These are phyloP conservation scores for Wickerhamomyces ciferrii DNA, from an alignment of 805 yeast genomes.

Conservation along the genomic window DNA sequence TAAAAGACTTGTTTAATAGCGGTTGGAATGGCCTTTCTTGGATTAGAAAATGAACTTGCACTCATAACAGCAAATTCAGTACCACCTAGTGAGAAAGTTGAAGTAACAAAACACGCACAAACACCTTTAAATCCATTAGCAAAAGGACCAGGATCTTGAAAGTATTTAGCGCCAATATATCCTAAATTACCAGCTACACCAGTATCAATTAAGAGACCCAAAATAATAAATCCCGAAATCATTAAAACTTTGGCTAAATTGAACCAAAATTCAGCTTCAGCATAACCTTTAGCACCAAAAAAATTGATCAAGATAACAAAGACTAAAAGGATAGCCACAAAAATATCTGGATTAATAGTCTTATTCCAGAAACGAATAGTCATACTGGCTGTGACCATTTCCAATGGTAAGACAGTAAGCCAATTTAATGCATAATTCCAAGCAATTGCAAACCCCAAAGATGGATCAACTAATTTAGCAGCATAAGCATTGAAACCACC, in stretches of 20 bases:
- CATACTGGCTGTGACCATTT: conserved; percentile 59
- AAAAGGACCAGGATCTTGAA: conserved; percentile 52
- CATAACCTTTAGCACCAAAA: conserved; percentile 53
- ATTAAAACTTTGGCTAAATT: conserved; percentile 61
- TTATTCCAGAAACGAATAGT: conserved; percentile 56
- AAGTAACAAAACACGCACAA: conserved; percentile 44
- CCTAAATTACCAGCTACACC: conserved; percentile 39
- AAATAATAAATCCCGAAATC: conserved; percentile 51
- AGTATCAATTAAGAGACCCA: conserved; percentile 39
- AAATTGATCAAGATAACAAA: conserved; percentile 41
- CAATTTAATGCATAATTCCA: conserved; percentile 64
- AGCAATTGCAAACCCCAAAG: conserved; percentile 54
- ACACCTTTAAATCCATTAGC: conserved; percentile 51
- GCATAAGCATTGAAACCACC: conserved; percentile 65
- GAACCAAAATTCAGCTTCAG: conserved; percentile 61
- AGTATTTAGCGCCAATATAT: conserved; percentile 44
- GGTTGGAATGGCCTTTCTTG: conserved; percentile 50
- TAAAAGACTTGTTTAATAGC: conserved; percentile 53
- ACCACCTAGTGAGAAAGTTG: conserved; percentile 60
- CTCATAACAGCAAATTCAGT: conserved; percentile 52
- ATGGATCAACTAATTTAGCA: conserved; percentile 47
- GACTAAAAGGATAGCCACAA: conserved; percentile 46
- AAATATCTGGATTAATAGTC: conserved; percentile 49
- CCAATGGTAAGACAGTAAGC: conserved; percentile 57
- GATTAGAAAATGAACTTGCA: conserved; percentile 49